Conservation (phyloP, 108 stramenopile genomes). For the Fragilaria crotonensis region DNA sequence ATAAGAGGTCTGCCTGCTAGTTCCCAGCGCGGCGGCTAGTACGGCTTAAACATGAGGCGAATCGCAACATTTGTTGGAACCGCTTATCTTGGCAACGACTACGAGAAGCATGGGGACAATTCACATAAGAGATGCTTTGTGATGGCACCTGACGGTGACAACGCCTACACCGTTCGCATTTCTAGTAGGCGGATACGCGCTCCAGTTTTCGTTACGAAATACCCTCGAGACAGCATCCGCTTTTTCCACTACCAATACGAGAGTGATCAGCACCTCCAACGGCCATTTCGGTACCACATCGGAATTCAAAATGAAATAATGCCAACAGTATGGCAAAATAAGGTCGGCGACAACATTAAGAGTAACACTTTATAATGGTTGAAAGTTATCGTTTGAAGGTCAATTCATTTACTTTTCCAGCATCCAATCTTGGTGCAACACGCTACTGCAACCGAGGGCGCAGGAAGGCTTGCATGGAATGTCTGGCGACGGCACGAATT, state of each 20-base stretch:
- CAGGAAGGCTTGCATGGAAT: constrained; percentile 48
- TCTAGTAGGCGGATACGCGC: background rate
- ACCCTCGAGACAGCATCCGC: constrained; percentile 11
- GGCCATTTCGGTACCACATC: constrained; percentile 5
- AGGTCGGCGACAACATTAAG: too few relatives aligned
- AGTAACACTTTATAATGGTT: too few relatives aligned
- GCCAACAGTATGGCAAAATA: background rate
- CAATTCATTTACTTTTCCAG: too few relatives aligned
- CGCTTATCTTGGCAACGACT: background rate
- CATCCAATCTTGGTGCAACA: constrained; percentile 71
- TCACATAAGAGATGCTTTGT: constrained; percentile 18
- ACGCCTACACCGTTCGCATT: constrained; percentile 6
- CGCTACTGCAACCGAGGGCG: constrained; percentile 51
- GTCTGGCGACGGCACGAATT: constrained; percentile 11
- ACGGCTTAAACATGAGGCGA: too few relatives aligned
- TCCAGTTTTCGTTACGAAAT: constrained; percentile 8
- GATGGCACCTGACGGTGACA: constrained; percentile 2
- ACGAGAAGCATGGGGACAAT: background rate
- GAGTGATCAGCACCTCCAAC: constrained; percentile 1
- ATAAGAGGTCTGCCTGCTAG: too few relatives aligned
- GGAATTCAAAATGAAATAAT: background rate
- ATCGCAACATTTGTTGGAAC: too few relatives aligned
- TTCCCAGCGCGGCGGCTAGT: too few relatives aligned
- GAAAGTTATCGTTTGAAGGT: too few relatives aligned
- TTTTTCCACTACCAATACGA: background rate